phyloP scores from a whole-genome alignment of 2,329 filamentous ascomycete species.

The Alternaria incomplexa region DNA sequence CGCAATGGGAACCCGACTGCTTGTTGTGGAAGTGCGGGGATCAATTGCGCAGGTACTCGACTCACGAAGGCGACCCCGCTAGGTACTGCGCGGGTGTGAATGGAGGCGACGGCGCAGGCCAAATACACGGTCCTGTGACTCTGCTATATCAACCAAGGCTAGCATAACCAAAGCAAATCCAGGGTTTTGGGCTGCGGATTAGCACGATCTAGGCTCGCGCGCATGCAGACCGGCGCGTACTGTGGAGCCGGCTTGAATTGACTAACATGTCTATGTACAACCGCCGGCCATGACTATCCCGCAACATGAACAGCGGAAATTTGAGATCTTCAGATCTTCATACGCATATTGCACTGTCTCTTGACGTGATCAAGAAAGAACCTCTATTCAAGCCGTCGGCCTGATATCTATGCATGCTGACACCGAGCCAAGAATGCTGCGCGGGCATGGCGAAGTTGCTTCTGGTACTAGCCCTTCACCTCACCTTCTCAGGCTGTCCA shows the following conservation, averaged over 20 bases:
- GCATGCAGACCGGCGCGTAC: slow-evolving; percentile 11
- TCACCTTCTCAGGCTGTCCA: slow-evolving; percentile 79
- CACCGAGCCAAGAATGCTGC: neutral
- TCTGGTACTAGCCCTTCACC: neutral
- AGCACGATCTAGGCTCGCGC: slow-evolving; percentile 10
- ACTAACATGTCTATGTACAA: slow-evolving; percentile 1
- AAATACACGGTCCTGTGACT: slow-evolving; percentile 11
- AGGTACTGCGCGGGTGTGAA: neutral
- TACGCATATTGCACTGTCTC: neutral
- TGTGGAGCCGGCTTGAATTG: slow-evolving; percentile 14
- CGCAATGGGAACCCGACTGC: neutral
- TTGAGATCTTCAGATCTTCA: neutral
- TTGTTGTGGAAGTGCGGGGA: neutral
- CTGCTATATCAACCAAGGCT: neutral
- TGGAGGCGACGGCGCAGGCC: neutral
- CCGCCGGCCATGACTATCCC: neutral
- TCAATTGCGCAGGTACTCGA: neutral
- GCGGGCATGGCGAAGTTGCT: neutral
- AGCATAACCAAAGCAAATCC: slow-evolving; percentile 1
- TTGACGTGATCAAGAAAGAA: neutral
- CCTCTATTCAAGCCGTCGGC: neutral
- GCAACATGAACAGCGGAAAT: neutral
- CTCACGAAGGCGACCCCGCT: neutral
- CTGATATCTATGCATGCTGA: neutral
- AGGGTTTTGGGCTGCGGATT: slow-evolving; percentile 10